phyloP scores from a whole-genome alignment of 2,329 filamentous ascomycete genomes.

The Colletotrichum liaoningense region DNA sequence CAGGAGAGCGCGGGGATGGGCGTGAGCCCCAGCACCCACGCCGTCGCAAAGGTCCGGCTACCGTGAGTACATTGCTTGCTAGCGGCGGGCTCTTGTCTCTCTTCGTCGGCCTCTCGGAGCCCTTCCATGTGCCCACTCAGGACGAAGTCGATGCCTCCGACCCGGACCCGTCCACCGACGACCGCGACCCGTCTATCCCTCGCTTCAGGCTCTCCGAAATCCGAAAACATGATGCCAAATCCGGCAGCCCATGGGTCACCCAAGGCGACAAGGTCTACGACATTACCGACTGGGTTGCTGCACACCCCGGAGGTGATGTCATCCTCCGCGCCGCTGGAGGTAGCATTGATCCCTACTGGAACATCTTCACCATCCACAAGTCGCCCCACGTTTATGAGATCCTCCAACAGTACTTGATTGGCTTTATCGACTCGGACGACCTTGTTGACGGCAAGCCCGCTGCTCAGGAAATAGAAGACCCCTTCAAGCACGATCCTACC shows the following conservation, averaged over 20 bases:
- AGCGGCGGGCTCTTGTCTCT: constrained; percentile 36
- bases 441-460: constrained; percentile 67
- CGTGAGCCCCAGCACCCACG: neutral
- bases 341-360: constrained; percentile 75
- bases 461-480: constrained; percentile 68
- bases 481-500: constrained; percentile 65
- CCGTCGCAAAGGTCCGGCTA: constrained; percentile 15
- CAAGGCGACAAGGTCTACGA: constrained; percentile 74
- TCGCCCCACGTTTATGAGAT: constrained; percentile 73
- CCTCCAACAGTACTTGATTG: constrained; percentile 72
- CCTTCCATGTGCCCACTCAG: constrained; percentile 23
- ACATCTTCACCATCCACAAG: constrained; percentile 78
- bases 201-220: constrained; percentile 63
- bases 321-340: constrained; percentile 74
- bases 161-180: constrained; percentile 36
- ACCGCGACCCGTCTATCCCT: constrained; percentile 56
- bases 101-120: constrained; percentile 34
- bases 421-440: constrained; percentile 68
- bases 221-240: constrained; percentile 63
- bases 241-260: constrained; percentile 72
- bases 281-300: constrained; percentile 75
- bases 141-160: constrained; percentile 17
- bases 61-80: constrained; percentile 32
- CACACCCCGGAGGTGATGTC: constrained; percentile 75
- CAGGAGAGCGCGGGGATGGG: neutral